Base-by-base conservation (phyloP, 257 asterid genomes). In the Salvia hispanica region DNA sequence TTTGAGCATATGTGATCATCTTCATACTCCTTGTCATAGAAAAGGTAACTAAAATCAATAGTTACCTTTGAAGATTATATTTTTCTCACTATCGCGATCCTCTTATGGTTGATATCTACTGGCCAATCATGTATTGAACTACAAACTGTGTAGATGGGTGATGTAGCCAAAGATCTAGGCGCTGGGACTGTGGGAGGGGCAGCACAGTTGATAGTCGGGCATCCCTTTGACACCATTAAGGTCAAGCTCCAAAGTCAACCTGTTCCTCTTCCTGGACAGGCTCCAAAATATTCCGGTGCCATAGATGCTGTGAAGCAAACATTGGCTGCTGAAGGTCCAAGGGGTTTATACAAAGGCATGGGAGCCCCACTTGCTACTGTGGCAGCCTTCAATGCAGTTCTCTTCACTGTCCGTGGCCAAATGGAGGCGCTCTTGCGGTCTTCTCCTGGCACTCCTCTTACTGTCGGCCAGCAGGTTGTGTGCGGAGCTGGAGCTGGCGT, bases 211-310 rank as follows among this genome's bases (percentile, higher is more conserved):
- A 59, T 93, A 75, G 70, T 69, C 15, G 98, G 98, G 37, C 98
- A 93, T 85, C 97, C 98, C 37, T 93, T 93, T 40, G 98, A 93
- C 78, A 93, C 98, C 67, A 93, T 93, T 45, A 92, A 92, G 78
- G 98, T 92, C 60, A 92, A 90, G 85, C 97, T 92, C 81, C 99
- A 93, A 76, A 93, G 99, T 74, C 96, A 88, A 70, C 97, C 97
- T 28, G 63, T 84, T 59, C 97, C 96, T 3, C 77, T 82, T 72
- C 89, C 95, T 6, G 95, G 99, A 6, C 91, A 88, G 78, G 80
- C 71, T 28, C 97, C 91, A 5, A 93, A 82, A 71, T 93, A 46
- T 60, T 56, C 87, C 5, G 97, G 99, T 5, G 96, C 99, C 53
- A 79, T 90, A 11, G 99, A 93, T 82, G 97, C 97, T 11, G 90